phyloP scores from a whole-genome alignment of 2,329 filamentous ascomycete species.

The Epichloe uncinata region DNA sequence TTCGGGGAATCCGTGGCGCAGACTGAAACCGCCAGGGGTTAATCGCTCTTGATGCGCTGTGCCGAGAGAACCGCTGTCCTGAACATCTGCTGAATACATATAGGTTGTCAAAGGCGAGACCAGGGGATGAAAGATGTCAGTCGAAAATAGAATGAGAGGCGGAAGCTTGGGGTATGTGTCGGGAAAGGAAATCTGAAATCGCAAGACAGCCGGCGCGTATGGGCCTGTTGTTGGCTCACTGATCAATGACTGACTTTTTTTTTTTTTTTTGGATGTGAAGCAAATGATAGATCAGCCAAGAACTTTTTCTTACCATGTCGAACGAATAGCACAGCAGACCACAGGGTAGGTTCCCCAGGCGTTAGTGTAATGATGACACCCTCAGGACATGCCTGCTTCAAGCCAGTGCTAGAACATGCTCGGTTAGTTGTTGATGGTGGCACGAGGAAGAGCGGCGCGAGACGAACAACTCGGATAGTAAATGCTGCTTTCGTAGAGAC shows the following conservation, averaged over 20 bases:
- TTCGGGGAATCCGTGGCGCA: slow-evolving; percentile 77
- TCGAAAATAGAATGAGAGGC: slow-evolving; percentile 76
- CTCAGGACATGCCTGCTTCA: slow-evolving; percentile 71
- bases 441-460: neutral
- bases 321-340: slow-evolving; percentile 87
- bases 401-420: slow-evolving; percentile 45
- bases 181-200: slow-evolving; percentile 83
- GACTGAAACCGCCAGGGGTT: slow-evolving; percentile 83
- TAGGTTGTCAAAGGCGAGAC: slow-evolving; percentile 90
- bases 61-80: slow-evolving; percentile 64
- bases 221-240: slow-evolving; percentile 47
- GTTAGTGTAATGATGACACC: slow-evolving; percentile 80
- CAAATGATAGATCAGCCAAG: too few species aligned
- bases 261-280: neutral
- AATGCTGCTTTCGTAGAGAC: slow-evolving; percentile 57
- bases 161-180: slow-evolving; percentile 65
- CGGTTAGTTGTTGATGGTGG: neutral
- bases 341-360: slow-evolving; percentile 66
- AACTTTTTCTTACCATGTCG: slow-evolving; percentile 50
- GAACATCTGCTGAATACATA: slow-evolving; percentile 72
- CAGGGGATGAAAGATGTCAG: slow-evolving; percentile 89
- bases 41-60: slow-evolving; percentile 72
- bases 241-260: neutral
- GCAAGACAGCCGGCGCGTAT: slow-evolving; percentile 74
- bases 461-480: slow-evolving; percentile 70